phyloP scores from a whole-genome alignment of 805 yeast genomes.

The Lipomyces anomalus region DNA sequence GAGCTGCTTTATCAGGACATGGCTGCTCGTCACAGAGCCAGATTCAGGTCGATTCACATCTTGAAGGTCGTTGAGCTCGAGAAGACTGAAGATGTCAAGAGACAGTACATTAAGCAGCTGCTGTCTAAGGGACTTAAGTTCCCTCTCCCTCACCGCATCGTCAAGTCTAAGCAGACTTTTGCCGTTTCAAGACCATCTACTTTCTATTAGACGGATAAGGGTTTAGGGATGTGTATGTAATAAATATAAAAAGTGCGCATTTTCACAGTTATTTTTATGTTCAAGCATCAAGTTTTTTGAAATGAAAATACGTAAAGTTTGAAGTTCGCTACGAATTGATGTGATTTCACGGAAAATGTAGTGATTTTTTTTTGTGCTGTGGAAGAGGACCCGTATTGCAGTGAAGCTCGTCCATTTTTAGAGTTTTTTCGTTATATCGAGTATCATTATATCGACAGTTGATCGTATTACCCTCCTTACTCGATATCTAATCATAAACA shows the following conservation, averaged over 20 bases:
- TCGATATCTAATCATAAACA: too few species aligned
- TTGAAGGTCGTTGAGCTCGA: constrained; percentile 98
- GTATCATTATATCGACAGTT: too few species aligned
- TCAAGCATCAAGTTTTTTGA: too few species aligned
- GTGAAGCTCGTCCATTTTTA: too few species aligned
- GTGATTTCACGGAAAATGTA: too few species aligned
- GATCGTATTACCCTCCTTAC: too few species aligned
- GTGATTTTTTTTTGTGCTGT: too few species aligned
- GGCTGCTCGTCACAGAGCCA: constrained; percentile 99
- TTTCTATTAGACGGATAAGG: constrained; percentile 63
- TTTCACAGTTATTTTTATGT: too few species aligned
- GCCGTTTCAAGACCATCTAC: constrained; percentile 94
- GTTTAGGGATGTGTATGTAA: constrained; percentile 1
- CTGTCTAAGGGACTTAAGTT: constrained; percentile 91
- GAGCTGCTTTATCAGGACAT: constrained; percentile 98
- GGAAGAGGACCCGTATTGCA: too few species aligned
- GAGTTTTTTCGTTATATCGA: too few species aligned
- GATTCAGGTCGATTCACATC: constrained; percentile 98
- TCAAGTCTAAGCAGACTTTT: constrained; percentile 81
- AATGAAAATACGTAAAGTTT: too few species aligned
- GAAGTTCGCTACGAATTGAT: too few species aligned
- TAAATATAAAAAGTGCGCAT: not conserved
- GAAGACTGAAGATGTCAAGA: constrained; percentile 96
- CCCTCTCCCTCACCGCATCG: constrained; percentile 99
- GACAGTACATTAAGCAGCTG: constrained; percentile 98